Evolutionary conservation across 129 eudicot species (phyloP).

Genomic region (Flaveria linearis): DNA sequence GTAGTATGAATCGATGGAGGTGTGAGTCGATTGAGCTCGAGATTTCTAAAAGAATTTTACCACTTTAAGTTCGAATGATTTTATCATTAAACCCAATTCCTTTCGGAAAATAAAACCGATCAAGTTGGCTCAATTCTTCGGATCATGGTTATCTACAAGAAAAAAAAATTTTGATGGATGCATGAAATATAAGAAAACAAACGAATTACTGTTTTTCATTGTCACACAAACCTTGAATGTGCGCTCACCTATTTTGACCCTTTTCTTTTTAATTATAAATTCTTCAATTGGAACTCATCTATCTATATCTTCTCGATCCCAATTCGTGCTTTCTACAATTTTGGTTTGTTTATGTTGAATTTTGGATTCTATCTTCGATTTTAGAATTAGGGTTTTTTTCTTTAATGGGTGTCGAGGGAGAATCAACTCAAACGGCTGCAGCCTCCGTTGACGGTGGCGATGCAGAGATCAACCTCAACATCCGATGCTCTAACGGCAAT

Average conservation of each 20-base stretch:
- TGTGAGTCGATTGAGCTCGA: too few species aligned
- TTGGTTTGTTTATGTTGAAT: not conserved
- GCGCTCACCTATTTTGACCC: constrained; percentile 38
- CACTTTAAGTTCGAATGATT: too few species aligned
- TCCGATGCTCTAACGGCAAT: constrained; percentile 81
- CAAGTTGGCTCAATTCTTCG: too few species aligned
- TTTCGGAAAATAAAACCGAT: too few species aligned
- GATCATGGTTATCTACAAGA: too few species aligned
- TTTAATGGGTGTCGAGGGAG: constrained; percentile 63
- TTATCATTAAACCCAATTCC: too few species aligned
- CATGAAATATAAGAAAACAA: not conserved
- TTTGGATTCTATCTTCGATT: not conserved
- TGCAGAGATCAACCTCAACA: constrained; percentile 51
- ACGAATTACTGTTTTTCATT: not conserved
- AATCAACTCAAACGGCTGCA: constrained; percentile 53
- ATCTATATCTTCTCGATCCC: constrained; percentile 22
- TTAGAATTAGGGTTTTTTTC: constrained; percentile 47
- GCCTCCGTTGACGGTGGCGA: constrained; percentile 36
- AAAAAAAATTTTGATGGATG: not conserved
- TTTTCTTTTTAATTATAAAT: not conserved
- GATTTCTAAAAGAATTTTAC: too few species aligned
- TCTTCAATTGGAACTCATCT: constrained; percentile 14
- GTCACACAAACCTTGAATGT: constrained; percentile 15
- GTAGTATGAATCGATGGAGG: too few species aligned
- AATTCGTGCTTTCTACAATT: constrained; percentile 18